These are phyloP conservation scores for Ganoderma multipileum DNA, from an alignment of 1,284 basidiomycete species.

Conservation along the genomic window DNA sequence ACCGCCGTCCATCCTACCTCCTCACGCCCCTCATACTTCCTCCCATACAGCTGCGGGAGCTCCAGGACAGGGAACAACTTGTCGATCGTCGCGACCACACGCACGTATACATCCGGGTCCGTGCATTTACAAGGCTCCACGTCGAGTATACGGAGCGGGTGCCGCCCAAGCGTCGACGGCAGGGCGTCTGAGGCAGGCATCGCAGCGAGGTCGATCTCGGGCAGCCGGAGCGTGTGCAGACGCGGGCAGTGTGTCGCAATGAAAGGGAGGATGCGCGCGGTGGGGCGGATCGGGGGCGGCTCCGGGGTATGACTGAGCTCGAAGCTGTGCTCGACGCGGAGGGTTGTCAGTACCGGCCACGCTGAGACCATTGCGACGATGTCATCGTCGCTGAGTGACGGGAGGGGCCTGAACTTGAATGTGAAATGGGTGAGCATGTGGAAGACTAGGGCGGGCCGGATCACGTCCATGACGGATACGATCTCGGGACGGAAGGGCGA, in stretches of 20 bases:
- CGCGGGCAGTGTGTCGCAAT: background rate
- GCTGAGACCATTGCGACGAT: background rate
- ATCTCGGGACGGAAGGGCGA: background rate
- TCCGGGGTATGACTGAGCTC: background rate
- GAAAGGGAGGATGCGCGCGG: background rate
- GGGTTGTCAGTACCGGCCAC: background rate
- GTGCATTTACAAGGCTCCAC: background rate
- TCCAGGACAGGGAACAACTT: constrained; percentile 4
- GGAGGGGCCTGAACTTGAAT: background rate
- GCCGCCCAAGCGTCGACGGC: background rate
- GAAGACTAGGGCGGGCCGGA: constrained; percentile 1
- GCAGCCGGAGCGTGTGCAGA: background rate
- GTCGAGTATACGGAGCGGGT: background rate
- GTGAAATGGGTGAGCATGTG: background rate
- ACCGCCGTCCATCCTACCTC: background rate
- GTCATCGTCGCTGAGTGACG: background rate
- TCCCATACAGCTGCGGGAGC: background rate
- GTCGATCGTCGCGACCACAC: background rate
- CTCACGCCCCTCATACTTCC: no score
- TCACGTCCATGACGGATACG: background rate
- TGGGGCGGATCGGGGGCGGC: background rate
- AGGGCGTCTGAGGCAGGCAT: background rate
- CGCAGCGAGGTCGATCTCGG: background rate
- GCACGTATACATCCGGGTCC: background rate
- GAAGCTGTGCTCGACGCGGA: background rate